phyloP scores from a whole-genome alignment of 441 rosid genomes.

The Gossypium davidsonii region DNA sequence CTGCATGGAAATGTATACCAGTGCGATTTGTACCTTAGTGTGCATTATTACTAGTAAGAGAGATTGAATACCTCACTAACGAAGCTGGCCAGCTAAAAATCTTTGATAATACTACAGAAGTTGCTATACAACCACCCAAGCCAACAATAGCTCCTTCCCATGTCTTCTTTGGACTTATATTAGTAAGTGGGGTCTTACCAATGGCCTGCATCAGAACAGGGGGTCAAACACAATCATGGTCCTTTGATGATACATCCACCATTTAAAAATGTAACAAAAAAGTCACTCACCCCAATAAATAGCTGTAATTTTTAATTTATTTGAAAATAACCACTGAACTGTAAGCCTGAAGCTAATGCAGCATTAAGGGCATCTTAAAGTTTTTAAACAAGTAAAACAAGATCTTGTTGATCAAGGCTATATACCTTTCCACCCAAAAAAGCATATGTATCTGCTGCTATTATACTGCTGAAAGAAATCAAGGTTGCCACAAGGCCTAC shows the following conservation, averaged over 20 bases:
- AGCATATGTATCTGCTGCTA: slow-evolving; percentile 87
- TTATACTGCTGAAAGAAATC: slow-evolving; percentile 70
- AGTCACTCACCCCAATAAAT: neutral
- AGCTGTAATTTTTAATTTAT: neutral
- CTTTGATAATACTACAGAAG: slow-evolving; percentile 50
- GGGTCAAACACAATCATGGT: slow-evolving; percentile 1
- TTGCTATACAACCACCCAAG: slow-evolving; percentile 69
- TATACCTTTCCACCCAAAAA: slow-evolving; percentile 91
- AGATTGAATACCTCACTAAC: slow-evolving; percentile 46
- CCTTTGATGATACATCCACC: neutral
- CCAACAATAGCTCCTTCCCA: slow-evolving; percentile 94
- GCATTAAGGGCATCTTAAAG: neutral
- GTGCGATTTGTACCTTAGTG: neutral
- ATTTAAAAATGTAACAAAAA: neutral
- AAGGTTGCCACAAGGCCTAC: slow-evolving; percentile 95
- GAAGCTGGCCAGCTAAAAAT: slow-evolving; percentile 74
- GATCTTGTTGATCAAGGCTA: slow-evolving; percentile 13
- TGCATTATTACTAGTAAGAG: neutral
- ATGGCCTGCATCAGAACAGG: slow-evolving; percentile 48
- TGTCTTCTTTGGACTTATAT: slow-evolving; percentile 81
- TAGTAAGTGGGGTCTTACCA: slow-evolving; percentile 78
- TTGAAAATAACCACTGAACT: neutral
- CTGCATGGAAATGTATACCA: neutral
- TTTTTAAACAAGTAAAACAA: neutral
- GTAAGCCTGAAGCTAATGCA: neutral